These are phyloP conservation scores for Lachnellula arida DNA, from an alignment of 2,329 filamentous ascomycete species.

Conservation along the genomic window DNA sequence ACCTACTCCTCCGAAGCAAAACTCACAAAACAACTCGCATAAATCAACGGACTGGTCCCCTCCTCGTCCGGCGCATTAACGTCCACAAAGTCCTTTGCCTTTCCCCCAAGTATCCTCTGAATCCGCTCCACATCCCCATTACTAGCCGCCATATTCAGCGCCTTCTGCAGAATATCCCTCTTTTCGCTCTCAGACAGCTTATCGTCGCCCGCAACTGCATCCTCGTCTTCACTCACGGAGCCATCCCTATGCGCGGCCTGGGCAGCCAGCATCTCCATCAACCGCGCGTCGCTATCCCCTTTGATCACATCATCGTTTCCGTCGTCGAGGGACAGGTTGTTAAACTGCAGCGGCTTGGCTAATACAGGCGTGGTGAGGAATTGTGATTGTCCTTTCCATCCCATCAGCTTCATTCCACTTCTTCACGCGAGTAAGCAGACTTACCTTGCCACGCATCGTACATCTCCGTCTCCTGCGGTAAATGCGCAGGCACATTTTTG, in stretches of 20 bases:
- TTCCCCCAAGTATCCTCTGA: slow-evolving; percentile 67
- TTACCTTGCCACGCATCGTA: slow-evolving; percentile 98
- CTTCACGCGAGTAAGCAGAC: slow-evolving; percentile 1
- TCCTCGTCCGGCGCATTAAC: slow-evolving; percentile 88
- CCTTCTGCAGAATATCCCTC: slow-evolving; percentile 74
- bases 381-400: slow-evolving; percentile 76
- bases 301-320: slow-evolving; percentile 57
- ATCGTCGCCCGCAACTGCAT: slow-evolving; percentile 69
- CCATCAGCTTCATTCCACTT: slow-evolving; percentile 14
- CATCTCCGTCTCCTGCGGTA: slow-evolving; percentile 83
- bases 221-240: slow-evolving; percentile 70
- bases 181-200: slow-evolving; percentile 75
- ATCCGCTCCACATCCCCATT: slow-evolving; percentile 89
- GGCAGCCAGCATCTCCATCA: slow-evolving; percentile 94
- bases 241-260: slow-evolving; percentile 82
- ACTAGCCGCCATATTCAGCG: slow-evolving; percentile 90
- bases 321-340: slow-evolving; percentile 78
- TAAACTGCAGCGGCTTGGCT: slow-evolving; percentile 78
- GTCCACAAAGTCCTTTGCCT: slow-evolving; percentile 71
- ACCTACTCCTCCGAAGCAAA: background rate
- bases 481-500: slow-evolving; percentile 55
- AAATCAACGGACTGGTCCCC: slow-evolving; percentile 92
- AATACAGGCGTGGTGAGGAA: slow-evolving; percentile 84
- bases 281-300: slow-evolving; percentile 74
- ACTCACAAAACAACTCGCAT: slow-evolving; percentile 93